Conservation (phyloP, 192 early-diverging fungal species). For the Coemansia sp. region DNA sequence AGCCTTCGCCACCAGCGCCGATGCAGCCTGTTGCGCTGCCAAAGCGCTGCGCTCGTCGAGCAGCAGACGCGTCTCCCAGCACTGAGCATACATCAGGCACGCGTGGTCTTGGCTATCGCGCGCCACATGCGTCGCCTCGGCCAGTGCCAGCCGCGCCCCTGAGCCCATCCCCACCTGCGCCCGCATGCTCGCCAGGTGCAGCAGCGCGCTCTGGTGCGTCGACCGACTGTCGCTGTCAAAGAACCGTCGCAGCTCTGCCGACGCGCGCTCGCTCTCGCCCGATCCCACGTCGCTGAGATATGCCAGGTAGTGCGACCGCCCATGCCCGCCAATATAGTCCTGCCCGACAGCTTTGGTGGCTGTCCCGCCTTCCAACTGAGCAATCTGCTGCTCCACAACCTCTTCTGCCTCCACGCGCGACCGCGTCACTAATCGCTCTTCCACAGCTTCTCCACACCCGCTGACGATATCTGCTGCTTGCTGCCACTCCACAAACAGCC, state of each 20-base stretch:
- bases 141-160: conserved; percentile 24
- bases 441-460: neutral
- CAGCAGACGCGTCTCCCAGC: conserved; percentile 32
- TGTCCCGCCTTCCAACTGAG: conserved; percentile 21
- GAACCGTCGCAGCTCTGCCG: conserved; percentile 30
- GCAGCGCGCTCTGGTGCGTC: conserved; percentile 34
- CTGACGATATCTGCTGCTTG: conserved; percentile 3
- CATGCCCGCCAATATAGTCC: conserved; percentile 12
- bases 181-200: conserved; percentile 43
- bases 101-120: conserved; percentile 47
- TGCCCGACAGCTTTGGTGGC: neutral
- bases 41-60: conserved; percentile 1
- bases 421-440: neutral
- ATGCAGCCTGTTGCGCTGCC: neutral
- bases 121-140: conserved; percentile 44
- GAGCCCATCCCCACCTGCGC: conserved; percentile 27
- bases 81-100: conserved; percentile 25
- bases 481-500: conserved; percentile 22
- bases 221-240: conserved; percentile 35
- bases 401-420: conserved; percentile 34
- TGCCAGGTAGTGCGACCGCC: conserved; percentile 31
- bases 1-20: conserved; percentile 30
- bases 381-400: conserved; percentile 26
- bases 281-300: conserved; percentile 27
- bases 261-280: conserved; percentile 29